A percentile compares a stretch with the other conserved stretches of the same genome.
Evolutionary conservation across 352 stramenopile species (phyloP).

Genomic region (Pythium utonaiense): DNA sequence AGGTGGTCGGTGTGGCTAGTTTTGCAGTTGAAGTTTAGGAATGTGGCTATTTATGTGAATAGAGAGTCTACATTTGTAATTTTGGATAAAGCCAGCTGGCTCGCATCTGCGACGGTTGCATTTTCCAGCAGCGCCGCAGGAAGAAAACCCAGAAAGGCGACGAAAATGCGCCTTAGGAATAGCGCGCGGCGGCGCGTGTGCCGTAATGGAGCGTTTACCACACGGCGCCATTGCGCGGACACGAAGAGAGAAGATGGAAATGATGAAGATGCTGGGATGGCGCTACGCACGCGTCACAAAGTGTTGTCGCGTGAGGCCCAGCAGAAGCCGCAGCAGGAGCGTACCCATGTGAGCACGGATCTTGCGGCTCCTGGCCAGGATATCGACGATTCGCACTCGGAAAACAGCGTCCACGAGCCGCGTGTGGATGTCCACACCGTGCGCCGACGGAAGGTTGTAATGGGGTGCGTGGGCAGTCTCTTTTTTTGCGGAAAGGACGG

Average conservation of each 20-base stretch:
- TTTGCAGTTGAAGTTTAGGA: constrained; percentile 19
- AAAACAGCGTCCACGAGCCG: not conserved
- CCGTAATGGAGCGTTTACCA: not conserved
- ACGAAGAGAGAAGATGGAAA: not conserved
- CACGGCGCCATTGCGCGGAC: not conserved
- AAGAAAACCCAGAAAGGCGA: not conserved
- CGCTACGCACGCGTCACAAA: not conserved
- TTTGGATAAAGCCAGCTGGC: not conserved
- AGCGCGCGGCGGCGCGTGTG: constrained; percentile 9
- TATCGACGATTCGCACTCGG: not conserved
- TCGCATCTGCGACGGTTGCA: not conserved
- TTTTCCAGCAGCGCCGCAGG: not conserved
- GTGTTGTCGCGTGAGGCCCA: not conserved
- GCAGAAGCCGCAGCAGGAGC: not conserved
- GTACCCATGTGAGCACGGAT: not conserved
- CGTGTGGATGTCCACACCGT: not conserved
- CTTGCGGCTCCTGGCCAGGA: not conserved
- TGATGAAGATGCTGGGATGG: not conserved
- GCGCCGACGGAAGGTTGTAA: not conserved
- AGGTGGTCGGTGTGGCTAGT: constrained; percentile 7
- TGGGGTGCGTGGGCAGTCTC: not conserved
- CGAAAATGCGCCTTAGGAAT: constrained; percentile 21
- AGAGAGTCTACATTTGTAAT: not conserved
- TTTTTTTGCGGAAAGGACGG: no score
- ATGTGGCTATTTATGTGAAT: not conserved